Base-by-base conservation (phyloP, 169 alveolate genomes). In the Eimeria zaria region DNA sequence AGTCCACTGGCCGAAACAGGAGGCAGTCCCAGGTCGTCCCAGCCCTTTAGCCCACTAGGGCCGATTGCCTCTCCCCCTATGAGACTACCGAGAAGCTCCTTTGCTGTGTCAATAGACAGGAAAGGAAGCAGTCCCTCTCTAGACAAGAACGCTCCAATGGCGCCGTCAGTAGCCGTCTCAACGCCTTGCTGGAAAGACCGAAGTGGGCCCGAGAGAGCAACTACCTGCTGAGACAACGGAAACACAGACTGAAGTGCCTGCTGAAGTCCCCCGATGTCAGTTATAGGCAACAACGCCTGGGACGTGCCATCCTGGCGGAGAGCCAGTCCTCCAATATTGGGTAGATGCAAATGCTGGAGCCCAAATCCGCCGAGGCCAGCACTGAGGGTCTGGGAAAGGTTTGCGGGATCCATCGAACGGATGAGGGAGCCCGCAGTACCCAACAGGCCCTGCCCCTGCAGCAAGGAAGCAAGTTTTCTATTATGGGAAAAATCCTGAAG, bases 161-260 rank as follows among this genome's bases (percentile, higher is more conserved):
- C 78, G 33, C 91, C 91, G 62, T 84, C 91, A 33, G 74, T 58
- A 30, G 91, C 91, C 30, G 76, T 84, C 71, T 46, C 58, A 7
- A 84, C 91, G 58, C 91, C 91, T 53, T 84, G 91, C 76, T 84
- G 91, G 55, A 84, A 84, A 11, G 91, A 53, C 5, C 74, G 91
- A 46, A 84, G 91, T 6, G 91, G 91, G 36, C 76, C 76, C 55
- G 76, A 53, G 44, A 84, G 41, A 44, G 91, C 91, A 55, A 53
- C 39, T 7, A 53, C 71, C 74, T 84, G 91, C 76, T 84, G 91
- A 16, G 91, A 33, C 33, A 33, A 44, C 8, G 91, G 91, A 11
- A 84, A 84, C 1, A 84, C 64, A 58, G 73, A 20, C 53, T 53
- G 78, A 33, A 84, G 74, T 7, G 74, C 58, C 55, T 84, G 78